These are phyloP conservation scores for Wolfiporia cocos DNA, from an alignment of 1,284 basidiomycete genomes.

Conservation along the genomic window DNA sequence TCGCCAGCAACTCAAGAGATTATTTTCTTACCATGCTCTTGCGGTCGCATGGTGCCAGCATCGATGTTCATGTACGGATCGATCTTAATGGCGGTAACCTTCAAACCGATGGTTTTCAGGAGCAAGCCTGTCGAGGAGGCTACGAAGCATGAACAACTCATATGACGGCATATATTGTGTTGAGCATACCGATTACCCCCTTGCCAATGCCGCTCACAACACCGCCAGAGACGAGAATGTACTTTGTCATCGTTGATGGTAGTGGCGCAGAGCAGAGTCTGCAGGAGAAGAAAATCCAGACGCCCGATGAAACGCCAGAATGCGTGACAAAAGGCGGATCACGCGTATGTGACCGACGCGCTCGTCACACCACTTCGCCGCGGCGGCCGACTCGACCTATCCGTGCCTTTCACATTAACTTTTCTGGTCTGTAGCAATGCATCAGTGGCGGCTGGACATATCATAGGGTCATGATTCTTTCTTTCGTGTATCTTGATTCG, in stretches of 20 bases:
- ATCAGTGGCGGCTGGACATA: no score
- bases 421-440: no score
- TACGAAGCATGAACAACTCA: slow-evolving; percentile 33
- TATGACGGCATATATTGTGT: slow-evolving; percentile 7
- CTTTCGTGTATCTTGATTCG: no score
- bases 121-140: slow-evolving; percentile 96
- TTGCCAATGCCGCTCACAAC: slow-evolving; percentile 94
- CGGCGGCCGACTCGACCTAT: no score
- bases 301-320: not conserved
- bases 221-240: slow-evolving; percentile 87
- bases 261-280: slow-evolving; percentile 16
- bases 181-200: slow-evolving; percentile 81
- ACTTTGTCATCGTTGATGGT: slow-evolving; percentile 64
- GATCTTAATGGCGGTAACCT: slow-evolving; percentile 99
- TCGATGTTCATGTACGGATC: slow-evolving; percentile 99
- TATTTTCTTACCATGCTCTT: slow-evolving; percentile 84
- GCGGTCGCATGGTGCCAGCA: slow-evolving; percentile 98
- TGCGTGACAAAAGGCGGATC: not conserved
- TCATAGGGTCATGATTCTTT: no score
- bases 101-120: slow-evolving; percentile 91
- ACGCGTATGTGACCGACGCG: not conserved
- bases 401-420: no score
- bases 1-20: not conserved
- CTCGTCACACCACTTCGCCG: not conserved
- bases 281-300: no score